Base-by-base conservation (phyloP, 805 yeast genomes). In the Grigorovia jiainica region DNA sequence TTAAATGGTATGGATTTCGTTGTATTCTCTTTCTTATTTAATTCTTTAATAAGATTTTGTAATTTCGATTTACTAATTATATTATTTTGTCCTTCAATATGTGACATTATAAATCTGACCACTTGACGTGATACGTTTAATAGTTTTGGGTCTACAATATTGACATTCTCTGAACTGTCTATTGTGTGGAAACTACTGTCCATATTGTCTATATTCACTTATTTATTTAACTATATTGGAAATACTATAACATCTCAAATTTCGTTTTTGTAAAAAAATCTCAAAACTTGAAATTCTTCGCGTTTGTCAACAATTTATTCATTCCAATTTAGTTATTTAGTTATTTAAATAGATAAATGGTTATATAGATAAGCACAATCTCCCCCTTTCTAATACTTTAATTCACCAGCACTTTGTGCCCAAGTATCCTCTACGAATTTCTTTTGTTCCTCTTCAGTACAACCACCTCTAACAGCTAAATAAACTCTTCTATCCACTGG, bases 381-480 rank as follows among this genome's bases (percentile, higher is more conserved):
- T n/a, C n/a, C n/a, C n/a, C n/a, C n/a, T n/a, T n/a, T n/a, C 19
- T 30, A 34, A 41, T 74, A 75, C 38, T 62, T 60, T 39, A 75
- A 58, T 25, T 60, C 60, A 30, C 78, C 80, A 31, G 64, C 56
- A 27, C 72, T 60, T 41, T 72, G 71, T 9, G 60, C 46, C 79
- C 80, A 75, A 53, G 75, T 75, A 10, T 64, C 70, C 41, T 70
- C 58, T 11, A 73, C 61, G 43, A 68, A 76, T 44, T 61, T 48
- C 40, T 64, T 64, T 49, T 75, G 79, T 35, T 70, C 69, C 5
- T 48, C 56, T 5, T 46, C 43, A 1, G 55, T 45, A 15, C 75
- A 72, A 3, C 64, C 63, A 18, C 76, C 78, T 45, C 81, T 68
- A 9, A 76, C 75, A n/a, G 78, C 78, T 23, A 76, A 56, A 48